Conservation (phyloP, 2,329 filamentous ascomycete species). For the Sordariomycetes sp. region DNA sequence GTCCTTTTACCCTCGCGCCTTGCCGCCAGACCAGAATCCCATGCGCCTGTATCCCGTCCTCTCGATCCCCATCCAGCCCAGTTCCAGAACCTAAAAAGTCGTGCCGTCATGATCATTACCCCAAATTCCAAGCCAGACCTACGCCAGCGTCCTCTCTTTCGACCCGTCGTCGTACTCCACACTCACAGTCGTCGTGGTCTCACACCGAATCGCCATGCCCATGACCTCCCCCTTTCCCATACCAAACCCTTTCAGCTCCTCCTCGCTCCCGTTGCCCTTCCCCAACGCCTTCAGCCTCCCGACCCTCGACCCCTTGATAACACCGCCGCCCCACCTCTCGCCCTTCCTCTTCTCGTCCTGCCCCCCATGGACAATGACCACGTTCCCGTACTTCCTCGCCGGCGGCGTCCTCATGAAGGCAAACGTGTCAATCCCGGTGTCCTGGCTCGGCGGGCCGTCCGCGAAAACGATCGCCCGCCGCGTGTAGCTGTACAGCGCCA, state of each 20-base stretch:
- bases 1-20: not conserved
- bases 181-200: conserved; percentile 29
- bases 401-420: conserved; percentile 32
- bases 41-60: not conserved
- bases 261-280: conserved; percentile 15
- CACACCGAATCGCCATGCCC: conserved; percentile 28
- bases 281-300: not conserved
- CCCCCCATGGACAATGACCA: conserved; percentile 20
- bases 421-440: conserved; percentile 41
- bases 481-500: conserved; percentile 40
- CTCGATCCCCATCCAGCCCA: not conserved
- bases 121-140: not conserved
- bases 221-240: conserved; percentile 12
- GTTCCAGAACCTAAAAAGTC: not conserved
- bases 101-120: not conserved
- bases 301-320: not conserved
- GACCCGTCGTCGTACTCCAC: conserved; percentile 20
- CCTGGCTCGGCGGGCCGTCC: conserved; percentile 24
- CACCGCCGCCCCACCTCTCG: not conserved
- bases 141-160: not conserved
- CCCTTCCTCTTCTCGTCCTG: not conserved
- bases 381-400: conserved; percentile 27
- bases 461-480: conserved; percentile 41
- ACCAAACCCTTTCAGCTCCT: conserved; percentile 19
- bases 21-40: not conserved